Conservation (phyloP, 495 filamentous ascomycete species). For the Choiromyces venosus region DNA sequence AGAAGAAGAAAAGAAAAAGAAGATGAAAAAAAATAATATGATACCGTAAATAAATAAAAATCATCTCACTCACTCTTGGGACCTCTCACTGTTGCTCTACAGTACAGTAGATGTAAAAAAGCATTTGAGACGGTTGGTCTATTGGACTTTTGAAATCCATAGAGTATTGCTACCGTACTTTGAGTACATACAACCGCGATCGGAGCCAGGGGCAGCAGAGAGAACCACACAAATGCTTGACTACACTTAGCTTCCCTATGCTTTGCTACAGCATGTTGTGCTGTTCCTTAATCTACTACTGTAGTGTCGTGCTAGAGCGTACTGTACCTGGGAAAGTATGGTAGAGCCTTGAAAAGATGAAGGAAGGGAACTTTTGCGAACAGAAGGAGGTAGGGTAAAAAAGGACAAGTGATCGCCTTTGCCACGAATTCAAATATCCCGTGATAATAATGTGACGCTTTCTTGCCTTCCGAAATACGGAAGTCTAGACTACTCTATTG, state of each 20-base stretch:
- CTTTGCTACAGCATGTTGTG: background rate
- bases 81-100: background rate
- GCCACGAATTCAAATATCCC: background rate
- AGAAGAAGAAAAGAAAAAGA: background rate
- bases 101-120: slow-evolving; percentile 1
- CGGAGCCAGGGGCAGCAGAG: background rate
- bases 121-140: too few species aligned
- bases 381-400: background rate
- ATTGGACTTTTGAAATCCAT: too few species aligned
- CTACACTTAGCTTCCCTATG: background rate
- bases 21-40: slow-evolving; percentile 4
- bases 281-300: background rate
- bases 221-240: background rate
- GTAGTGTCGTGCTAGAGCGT: background rate
- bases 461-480: background rate
- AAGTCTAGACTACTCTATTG: background rate
- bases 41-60: slow-evolving; percentile 6
- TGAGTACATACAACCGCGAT: background rate
- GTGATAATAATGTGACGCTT: background rate
- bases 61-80: slow-evolving; percentile 14
- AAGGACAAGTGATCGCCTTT: background rate
- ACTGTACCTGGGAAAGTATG: background rate
- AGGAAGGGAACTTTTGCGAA: background rate
- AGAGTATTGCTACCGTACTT: background rate
- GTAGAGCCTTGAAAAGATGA: background rate